Base-by-base conservation (phyloP, 805 yeast species). In the Candida anglica region DNA sequence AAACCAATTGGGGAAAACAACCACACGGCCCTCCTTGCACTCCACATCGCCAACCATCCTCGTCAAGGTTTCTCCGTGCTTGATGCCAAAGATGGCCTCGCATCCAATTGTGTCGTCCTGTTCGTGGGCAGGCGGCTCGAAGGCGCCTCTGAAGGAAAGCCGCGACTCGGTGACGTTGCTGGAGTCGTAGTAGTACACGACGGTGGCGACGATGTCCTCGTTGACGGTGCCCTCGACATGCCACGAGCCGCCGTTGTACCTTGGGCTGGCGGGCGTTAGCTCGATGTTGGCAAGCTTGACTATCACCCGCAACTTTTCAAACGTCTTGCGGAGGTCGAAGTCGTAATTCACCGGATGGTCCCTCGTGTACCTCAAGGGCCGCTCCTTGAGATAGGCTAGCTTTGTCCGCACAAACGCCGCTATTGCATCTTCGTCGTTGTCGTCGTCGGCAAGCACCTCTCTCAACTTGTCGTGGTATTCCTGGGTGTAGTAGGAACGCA, bases 201-300 rank as follows among this genome's bases (percentile, higher is more conserved):
- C 50, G 2, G 70, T 63, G 2, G 71, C 71, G 5, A 66, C 60
- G 27, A 66, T 66, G 36, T 62, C 60, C 41, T 66, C 73, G 38
- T 60, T 60, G 18, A 54, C 52, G 6, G 64, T 50, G 1, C 71
- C 73, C 42, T 66, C 71, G 1, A 66, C 56, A 35, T 66, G 71
- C 71, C 71, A 66, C 2, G 63, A 40, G 1, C 71, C 71, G 3
- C 72, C 72, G 2, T 42, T 34, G 33, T 66, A 66, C 2, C 31
- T 33, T 2, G 70, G 66, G 18, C 53, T 56, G 28, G 65, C 68
- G 0, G 72, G 71, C 1, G 67, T 61, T 30, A 66, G 44, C 33
- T 59, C 61, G 30, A 66, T 66, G 38, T 58, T 60, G 15, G 70
- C 69, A 41, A 66, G 25, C 37, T 66, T 66, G 9, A 54, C 61